Conservation (phyloP, 1,284 basidiomycete species). For the Agaricales sp. region DNA sequence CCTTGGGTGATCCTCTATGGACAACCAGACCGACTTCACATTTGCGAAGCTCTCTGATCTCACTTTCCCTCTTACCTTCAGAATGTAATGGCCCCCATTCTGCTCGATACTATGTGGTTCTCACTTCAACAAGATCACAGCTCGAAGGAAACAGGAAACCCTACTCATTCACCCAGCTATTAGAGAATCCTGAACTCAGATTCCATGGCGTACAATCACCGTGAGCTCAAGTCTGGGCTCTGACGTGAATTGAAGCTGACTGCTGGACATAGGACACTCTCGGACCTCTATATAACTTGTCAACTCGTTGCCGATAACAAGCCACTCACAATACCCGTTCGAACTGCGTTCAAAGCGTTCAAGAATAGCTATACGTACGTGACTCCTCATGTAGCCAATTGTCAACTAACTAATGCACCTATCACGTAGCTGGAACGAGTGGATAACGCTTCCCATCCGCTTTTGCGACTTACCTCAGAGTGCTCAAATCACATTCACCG, state of each 20-base stretch:
- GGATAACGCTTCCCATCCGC: constrained; percentile 82
- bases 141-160: constrained; percentile 71
- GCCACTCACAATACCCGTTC: constrained; percentile 81
- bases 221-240: constrained; percentile 32
- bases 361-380: constrained; percentile 71
- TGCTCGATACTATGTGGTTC: constrained; percentile 9
- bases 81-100: constrained; percentile 48
- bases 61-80: constrained; percentile 77
- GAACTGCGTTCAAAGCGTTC: constrained; percentile 90
- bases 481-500: constrained; percentile 87
- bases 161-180: constrained; percentile 60
- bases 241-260: constrained; percentile 16
- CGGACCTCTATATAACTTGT: constrained; percentile 88
- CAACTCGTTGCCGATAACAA: constrained; percentile 91
- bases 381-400: neutral
- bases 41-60: constrained; percentile 85
- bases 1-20: neutral
- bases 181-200: constrained; percentile 68
- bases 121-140: constrained; percentile 49
- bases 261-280: constrained; percentile 45
- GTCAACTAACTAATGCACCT: constrained; percentile 5
- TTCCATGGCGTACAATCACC: constrained; percentile 73
- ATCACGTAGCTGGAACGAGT: constrained; percentile 82
- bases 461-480: constrained; percentile 86
- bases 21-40: constrained; percentile 52